phyloP scores from a whole-genome alignment of 2,329 filamentous ascomycete species.

The Penicillium sp. region DNA sequence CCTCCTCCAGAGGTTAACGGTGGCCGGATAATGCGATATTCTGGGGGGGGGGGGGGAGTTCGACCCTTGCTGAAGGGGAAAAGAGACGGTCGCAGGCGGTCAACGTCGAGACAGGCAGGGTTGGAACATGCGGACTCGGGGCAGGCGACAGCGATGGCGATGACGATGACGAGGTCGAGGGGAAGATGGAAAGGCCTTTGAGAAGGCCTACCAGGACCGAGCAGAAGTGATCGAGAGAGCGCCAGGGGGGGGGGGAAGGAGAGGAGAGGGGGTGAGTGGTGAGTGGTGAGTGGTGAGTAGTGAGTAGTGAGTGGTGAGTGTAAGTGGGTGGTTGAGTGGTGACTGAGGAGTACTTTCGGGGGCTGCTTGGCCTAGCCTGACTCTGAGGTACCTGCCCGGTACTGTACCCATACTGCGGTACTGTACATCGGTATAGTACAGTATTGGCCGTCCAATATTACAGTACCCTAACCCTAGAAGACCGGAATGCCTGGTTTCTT shows the following conservation, averaged over 20 bases:
- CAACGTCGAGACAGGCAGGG: conserved; percentile 8
- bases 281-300: no score
- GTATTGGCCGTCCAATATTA: no score
- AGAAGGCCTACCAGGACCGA: neutral
- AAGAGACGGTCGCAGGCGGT: conserved; percentile 14
- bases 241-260: no score
- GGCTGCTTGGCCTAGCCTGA: no score
- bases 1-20: neutral
- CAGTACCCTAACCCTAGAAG: no score
- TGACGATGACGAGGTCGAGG: neutral
- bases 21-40: neutral
- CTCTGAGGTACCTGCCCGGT: no score
- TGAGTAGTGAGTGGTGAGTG: no score
- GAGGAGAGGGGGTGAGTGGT: conserved; percentile 16
- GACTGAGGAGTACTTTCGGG: conserved; percentile 16
- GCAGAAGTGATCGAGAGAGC: conserved; percentile 13
- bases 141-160: neutral
- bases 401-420: no score
- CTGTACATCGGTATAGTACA: no score
- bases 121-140: conserved; percentile 1
- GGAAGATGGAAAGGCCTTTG: neutral
- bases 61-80: conserved; percentile 15
- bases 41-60: neutral
- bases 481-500: no score
- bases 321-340: conserved; percentile 3